Conservation (phyloP, 2,329 filamentous ascomycete species). For the Fusarium nematophilum region DNA sequence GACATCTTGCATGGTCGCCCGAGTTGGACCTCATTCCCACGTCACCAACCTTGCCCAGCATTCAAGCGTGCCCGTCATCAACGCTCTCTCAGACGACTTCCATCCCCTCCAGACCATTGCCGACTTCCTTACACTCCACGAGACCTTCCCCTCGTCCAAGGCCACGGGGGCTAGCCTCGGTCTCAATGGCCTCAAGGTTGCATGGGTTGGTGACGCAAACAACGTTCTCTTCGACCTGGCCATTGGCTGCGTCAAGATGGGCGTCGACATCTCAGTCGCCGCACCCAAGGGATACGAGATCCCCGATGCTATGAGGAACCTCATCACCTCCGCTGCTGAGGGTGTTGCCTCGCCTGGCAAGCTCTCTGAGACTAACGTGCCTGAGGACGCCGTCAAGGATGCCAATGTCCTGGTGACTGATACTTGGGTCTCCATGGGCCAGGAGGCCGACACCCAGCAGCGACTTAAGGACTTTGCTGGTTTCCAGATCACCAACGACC, state of each 20-base stretch:
- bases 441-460: constrained; percentile 85
- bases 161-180: constrained; percentile 64
- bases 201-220: constrained; percentile 97
- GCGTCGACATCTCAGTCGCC: constrained; percentile 86
- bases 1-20: constrained; percentile 85
- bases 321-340: constrained; percentile 74
- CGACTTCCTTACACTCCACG: constrained; percentile 91
- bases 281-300: constrained; percentile 89
- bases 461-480: constrained; percentile 84
- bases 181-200: constrained; percentile 86
- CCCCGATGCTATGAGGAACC: constrained; percentile 75
- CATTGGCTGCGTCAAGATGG: constrained; percentile 87
- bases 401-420: constrained; percentile 95
- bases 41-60: constrained; percentile 76
- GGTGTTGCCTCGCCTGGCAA: constrained; percentile 70
- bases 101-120: constrained; percentile 95
- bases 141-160: constrained; percentile 71
- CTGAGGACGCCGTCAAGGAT: constrained; percentile 85
- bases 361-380: constrained; percentile 79
- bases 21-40: constrained; percentile 82
- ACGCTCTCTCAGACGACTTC: constrained; percentile 88
- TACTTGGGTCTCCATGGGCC: constrained; percentile 98
- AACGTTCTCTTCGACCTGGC: constrained; percentile 96
- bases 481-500: constrained; percentile 89
- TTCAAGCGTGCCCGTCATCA: constrained; percentile 84